Percentiles rank a stretch among this genome's conserved stretches.
Conservation (phyloP, 2,329 filamentous ascomycete species). For the Aureobasidium sp. region DNA sequence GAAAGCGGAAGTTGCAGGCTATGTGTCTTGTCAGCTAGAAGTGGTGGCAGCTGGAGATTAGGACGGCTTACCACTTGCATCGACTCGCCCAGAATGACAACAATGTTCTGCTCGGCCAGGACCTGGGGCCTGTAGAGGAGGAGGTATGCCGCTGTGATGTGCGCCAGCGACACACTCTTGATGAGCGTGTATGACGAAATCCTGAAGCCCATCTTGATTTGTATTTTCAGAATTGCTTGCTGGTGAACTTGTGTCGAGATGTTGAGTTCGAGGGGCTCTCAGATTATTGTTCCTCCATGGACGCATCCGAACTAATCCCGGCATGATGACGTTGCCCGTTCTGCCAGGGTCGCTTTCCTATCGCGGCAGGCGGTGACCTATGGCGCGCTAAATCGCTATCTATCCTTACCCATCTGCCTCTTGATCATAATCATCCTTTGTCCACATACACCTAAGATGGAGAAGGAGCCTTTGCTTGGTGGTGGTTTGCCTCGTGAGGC, state of each 20-base stretch:
- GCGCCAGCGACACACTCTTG: constrained; percentile 72
- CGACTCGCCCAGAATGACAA: constrained; percentile 73
- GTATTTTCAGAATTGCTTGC: not conserved
- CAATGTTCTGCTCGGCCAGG: constrained; percentile 70
- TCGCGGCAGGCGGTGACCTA: not conserved
- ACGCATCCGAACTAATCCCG: not conserved
- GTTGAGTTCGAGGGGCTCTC: not conserved
- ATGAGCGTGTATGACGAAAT: constrained; percentile 74
- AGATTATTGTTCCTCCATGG: not conserved
- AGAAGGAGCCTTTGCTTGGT: constrained; percentile 7
- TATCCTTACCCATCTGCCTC: not conserved
- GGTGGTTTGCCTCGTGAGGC: not conserved
- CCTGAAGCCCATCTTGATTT: constrained; percentile 59
- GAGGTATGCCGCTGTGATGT: constrained; percentile 75
- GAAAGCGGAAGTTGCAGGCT: constrained; percentile 62
- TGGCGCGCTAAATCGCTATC: not conserved
- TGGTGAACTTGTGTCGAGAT: not conserved
- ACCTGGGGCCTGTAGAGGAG: constrained; percentile 65
- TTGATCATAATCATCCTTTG: not conserved
- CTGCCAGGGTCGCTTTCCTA: not conserved
- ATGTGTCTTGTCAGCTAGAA: constrained; percentile 10
- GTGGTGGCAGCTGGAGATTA: not conserved
- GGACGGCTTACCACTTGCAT: constrained; percentile 61
- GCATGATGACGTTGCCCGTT: not conserved
- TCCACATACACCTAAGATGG: not conserved